A percentile compares a stretch with the other conserved stretches of the same genome.
phyloP scores from a whole-genome alignment of 2,329 filamentous ascomycete species.

The Elsinoe batatas region DNA sequence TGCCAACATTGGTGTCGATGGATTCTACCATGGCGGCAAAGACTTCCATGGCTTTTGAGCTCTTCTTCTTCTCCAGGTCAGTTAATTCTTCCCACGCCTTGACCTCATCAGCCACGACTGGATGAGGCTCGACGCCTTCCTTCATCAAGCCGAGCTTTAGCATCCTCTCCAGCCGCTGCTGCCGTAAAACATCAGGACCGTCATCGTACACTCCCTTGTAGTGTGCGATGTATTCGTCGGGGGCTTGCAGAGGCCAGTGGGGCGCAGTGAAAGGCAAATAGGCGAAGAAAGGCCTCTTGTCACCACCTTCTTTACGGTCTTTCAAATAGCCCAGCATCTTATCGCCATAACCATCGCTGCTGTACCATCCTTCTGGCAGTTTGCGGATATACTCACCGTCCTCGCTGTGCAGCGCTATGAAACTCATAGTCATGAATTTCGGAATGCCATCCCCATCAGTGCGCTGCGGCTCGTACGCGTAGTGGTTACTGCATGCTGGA shows the following conservation, averaged over 20 bases:
- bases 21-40: constrained; percentile 56
- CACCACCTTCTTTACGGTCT: constrained; percentile 27
- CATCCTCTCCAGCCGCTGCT: constrained; percentile 44
- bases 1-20: constrained; percentile 52
- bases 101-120: constrained; percentile 41
- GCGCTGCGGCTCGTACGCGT: constrained; percentile 43
- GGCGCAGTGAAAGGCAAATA: constrained; percentile 54
- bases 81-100: constrained; percentile 41
- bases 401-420: constrained; percentile 31
- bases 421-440: constrained; percentile 34
- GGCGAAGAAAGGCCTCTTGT: constrained; percentile 45
- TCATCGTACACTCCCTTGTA: constrained; percentile 53
- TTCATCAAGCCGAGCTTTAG: constrained; percentile 49
- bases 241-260: constrained; percentile 54
- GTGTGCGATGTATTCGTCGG: constrained; percentile 44
- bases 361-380: constrained; percentile 31
- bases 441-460: constrained; percentile 28
- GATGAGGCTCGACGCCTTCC: constrained; percentile 42
- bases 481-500: constrained; percentile 51
- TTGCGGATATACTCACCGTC: constrained; percentile 32
- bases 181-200: constrained; percentile 48
- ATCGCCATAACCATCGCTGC: constrained; percentile 30
- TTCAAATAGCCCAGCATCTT: constrained; percentile 32
- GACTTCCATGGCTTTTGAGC: constrained; percentile 49
- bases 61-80: constrained; percentile 38